Evolutionary conservation across 129 eudicot genomes (phyloP).

Genomic region (Saposhnikovia divaricata): DNA sequence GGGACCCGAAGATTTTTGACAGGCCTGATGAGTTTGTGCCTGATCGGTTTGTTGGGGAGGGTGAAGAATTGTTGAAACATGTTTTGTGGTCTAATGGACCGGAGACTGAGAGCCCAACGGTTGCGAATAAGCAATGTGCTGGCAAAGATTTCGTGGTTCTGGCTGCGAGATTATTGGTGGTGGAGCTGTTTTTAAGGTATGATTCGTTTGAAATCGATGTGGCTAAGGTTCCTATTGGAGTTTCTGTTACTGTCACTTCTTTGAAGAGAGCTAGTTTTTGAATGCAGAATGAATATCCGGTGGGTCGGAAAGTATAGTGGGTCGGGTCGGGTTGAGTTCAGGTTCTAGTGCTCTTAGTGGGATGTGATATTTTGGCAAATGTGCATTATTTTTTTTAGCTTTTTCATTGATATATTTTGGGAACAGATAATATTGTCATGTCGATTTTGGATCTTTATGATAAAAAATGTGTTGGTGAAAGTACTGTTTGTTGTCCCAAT

Average conservation of each 20-base stretch:
- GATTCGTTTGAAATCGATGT: slow-evolving; percentile 87
- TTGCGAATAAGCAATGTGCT: slow-evolving; percentile 75
- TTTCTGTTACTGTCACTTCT: slow-evolving; percentile 57
- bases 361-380: neutral
- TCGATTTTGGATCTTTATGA: neutral
- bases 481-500: neutral
- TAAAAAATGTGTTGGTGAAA: neutral
- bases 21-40: slow-evolving; percentile 81
- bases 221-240: slow-evolving; percentile 53
- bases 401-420: neutral
- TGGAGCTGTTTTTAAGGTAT: slow-evolving; percentile 65
- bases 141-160: slow-evolving; percentile 89
- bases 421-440: neutral
- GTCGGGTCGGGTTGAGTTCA: slow-evolving; percentile 2
- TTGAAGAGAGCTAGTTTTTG: slow-evolving; percentile 55
- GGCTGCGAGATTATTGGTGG: slow-evolving; percentile 59
- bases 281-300: slow-evolving; percentile 4
- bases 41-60: slow-evolving; percentile 70
- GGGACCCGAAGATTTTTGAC: slow-evolving; percentile 66
- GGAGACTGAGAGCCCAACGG: slow-evolving; percentile 52
- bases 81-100: slow-evolving; percentile 91
- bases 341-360: neutral
- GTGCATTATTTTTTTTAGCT: slow-evolving; percentile 2
- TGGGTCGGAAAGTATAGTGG: slow-evolving; percentile 1
- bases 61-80: slow-evolving; percentile 58